Percentiles rank a stretch among this genome's conserved stretches.
phyloP scores from a whole-genome alignment of 2,329 filamentous ascomycete genomes.

The Thielaviopsis populi region DNA sequence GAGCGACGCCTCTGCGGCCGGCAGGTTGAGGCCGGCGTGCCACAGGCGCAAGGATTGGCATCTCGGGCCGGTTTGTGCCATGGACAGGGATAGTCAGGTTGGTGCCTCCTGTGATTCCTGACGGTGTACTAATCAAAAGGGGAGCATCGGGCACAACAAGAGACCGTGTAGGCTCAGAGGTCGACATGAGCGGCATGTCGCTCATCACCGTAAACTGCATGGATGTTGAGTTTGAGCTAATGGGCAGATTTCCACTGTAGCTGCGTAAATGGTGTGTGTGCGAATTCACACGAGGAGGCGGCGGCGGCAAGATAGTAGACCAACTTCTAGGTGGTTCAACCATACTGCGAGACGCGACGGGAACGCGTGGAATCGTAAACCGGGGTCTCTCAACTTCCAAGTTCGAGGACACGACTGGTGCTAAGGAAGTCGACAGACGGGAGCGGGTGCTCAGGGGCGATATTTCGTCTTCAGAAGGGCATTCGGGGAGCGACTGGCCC shows the following conservation, averaged over 20 bases:
- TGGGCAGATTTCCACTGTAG: constrained; percentile 3
- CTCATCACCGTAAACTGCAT: constrained; percentile 4
- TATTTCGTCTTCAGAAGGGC: not conserved
- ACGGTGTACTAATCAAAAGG: constrained; percentile 45
- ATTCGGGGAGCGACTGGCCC: not conserved
- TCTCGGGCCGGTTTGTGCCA: constrained; percentile 28
- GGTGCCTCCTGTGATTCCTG: constrained; percentile 32
- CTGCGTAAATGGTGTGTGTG: constrained; percentile 1
- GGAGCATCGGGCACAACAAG: not conserved
- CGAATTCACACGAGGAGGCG: not conserved
- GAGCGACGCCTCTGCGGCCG: constrained; percentile 24
- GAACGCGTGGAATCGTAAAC: constrained; percentile 1
- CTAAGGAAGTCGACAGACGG: not conserved
- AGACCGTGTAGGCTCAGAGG: not conserved
- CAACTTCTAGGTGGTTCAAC: constrained; percentile 6
- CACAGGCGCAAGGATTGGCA: constrained; percentile 38
- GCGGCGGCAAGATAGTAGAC: constrained; percentile 8
- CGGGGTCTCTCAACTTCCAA: not conserved
- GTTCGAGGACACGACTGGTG: not conserved
- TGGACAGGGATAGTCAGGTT: not conserved
- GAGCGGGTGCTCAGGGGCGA: not conserved
- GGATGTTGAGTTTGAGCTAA: not conserved
- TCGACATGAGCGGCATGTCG: not conserved
- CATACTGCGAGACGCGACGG: constrained; percentile 6
- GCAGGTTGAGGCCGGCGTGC: constrained; percentile 33